Evolutionary conservation across 2,329 filamentous ascomycete species (phyloP).

Genomic region (Penicillium sp.): DNA sequence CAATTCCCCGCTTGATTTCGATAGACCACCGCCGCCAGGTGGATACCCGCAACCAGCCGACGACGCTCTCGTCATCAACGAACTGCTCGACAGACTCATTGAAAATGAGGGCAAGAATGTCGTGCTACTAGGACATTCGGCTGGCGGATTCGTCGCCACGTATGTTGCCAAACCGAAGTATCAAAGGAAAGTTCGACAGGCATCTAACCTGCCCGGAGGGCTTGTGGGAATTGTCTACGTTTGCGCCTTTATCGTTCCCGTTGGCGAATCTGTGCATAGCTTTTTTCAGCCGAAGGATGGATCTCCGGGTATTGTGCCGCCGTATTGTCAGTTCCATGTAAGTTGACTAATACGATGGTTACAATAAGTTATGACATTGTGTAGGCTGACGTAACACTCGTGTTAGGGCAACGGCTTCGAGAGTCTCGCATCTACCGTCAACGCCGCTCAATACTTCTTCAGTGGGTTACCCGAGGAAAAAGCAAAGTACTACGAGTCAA

Average conservation of each 20-base stretch:
- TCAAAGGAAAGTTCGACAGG: conserved; percentile 22
- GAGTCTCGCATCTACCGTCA: conserved; percentile 22
- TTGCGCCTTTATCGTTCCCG: conserved; percentile 27
- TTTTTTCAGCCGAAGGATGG: conserved; percentile 30
- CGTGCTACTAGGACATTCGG: conserved; percentile 29
- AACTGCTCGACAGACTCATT: conserved; percentile 4
- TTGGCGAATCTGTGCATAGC: conserved; percentile 27
- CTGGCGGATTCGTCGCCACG: conserved; percentile 32
- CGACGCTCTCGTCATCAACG: conserved; percentile 10
- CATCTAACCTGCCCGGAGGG: conserved; percentile 8
- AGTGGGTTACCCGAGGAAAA: conserved; percentile 21
- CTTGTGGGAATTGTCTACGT: conserved; percentile 29
- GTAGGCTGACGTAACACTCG: not conserved
- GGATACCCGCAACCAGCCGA: conserved; percentile 24
- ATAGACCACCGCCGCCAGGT: conserved; percentile 21
- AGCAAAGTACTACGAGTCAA: conserved; percentile 21
- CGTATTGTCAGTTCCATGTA: conserved; percentile 28
- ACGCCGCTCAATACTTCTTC: conserved; percentile 27
- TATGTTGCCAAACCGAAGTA: conserved; percentile 26
- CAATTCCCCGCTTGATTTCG: conserved; percentile 9
- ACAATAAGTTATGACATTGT: not conserved
- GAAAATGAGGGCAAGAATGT: conserved; percentile 24
- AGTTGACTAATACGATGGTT: not conserved
- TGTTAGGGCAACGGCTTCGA: conserved; percentile 17
- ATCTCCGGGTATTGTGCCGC: conserved; percentile 15